These are phyloP conservation scores for Gossypium trilobum DNA, from an alignment of 441 rosid species.

Conservation along the genomic window DNA sequence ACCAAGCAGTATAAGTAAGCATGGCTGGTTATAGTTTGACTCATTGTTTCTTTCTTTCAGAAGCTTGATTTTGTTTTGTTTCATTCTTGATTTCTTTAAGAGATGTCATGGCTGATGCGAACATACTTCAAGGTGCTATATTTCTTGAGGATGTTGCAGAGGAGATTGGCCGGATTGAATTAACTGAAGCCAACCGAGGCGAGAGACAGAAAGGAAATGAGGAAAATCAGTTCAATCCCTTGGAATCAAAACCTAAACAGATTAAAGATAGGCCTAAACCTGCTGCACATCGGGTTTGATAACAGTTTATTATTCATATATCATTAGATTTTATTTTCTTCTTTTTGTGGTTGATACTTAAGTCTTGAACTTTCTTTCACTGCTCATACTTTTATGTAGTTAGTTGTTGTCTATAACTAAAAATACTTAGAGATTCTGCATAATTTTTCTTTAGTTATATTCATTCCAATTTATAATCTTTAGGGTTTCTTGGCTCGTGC, in stretches of 20 bases:
- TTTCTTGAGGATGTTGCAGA: conserved; percentile 73
- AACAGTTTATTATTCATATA: neutral
- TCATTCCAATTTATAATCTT: conserved; percentile 13
- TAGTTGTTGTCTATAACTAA: neutral
- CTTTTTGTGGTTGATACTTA: neutral
- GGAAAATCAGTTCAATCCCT: conserved; percentile 33
- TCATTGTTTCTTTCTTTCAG: conserved; percentile 10
- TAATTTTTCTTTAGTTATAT: conserved; percentile 1
- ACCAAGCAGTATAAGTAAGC: conserved; percentile 91
- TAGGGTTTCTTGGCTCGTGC: conserved; percentile 99
- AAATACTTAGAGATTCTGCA: neutral
- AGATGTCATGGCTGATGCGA: conserved; percentile 91
- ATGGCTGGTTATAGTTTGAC: conserved; percentile 3
- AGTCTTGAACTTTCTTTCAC: neutral
- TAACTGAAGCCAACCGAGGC: conserved; percentile 31
- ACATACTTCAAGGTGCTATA: conserved; percentile 86
- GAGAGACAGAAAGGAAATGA: conserved; percentile 43
- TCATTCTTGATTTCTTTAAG: conserved; percentile 28
- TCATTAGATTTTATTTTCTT: neutral
- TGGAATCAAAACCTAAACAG: conserved; percentile 45
- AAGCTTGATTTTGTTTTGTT: neutral
- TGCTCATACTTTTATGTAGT: neutral
- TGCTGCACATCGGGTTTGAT: conserved; percentile 89
- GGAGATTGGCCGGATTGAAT: conserved; percentile 34
- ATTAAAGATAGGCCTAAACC: conserved; percentile 63